Conservation (phyloP, 139 green algal genomes). For the Bryopsis sp. region DNA sequence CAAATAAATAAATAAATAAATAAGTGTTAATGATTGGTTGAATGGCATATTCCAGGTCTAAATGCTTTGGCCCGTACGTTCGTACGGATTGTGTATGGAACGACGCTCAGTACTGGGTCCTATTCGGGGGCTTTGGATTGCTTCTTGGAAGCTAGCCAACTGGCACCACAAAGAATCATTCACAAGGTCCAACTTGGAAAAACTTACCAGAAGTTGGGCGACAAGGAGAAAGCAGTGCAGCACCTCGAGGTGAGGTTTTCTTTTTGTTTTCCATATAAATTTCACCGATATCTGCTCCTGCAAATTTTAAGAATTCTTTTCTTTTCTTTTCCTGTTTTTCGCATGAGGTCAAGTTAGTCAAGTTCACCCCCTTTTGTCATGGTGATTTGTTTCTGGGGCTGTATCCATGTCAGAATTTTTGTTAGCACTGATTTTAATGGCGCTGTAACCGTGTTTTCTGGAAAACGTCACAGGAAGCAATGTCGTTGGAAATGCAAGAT, state of each 20-base stretch:
- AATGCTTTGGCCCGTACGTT: not conserved
- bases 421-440: no score
- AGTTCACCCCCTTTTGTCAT: no score
- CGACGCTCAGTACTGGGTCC: not conserved
- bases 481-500: not conserved
- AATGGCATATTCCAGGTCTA: no score
- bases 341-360: no score
- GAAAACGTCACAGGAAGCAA: no score
- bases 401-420: no score
- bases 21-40: no score
- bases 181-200: slow-evolving; percentile 7
- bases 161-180: not conserved
- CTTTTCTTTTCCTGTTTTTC: no score
- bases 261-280: no score
- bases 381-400: no score
- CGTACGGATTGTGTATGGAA: not conserved
- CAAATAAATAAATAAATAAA: no score
- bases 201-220: slow-evolving; percentile 1
- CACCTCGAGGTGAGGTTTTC: not conserved
- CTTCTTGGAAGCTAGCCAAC: not conserved
- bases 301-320: not conserved
- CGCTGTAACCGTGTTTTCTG: no score
- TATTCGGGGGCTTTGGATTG: not conserved
- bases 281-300: not conserved
- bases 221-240: not conserved